phyloP scores from a whole-genome alignment of 768 basidiomycete genomes.

The Podaxis sp. region DNA sequence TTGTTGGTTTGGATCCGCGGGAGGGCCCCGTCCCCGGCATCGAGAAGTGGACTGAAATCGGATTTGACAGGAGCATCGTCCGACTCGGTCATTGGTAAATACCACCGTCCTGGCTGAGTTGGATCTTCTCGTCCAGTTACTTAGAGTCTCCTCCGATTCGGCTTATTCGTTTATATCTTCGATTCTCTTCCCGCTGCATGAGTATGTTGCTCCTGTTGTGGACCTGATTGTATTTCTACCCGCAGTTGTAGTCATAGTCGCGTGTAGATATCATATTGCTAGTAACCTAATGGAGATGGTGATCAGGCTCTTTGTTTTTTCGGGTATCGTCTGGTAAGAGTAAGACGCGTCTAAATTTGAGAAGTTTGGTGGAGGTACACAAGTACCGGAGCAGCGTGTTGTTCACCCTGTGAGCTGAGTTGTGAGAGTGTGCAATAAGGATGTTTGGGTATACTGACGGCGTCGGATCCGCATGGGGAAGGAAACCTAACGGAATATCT shows the following conservation, averaged over 20 bases:
- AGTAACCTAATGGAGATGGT: too few relatives aligned
- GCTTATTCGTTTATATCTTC: too few relatives aligned
- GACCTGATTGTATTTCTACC: not conserved
- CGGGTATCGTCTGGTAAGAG: too few relatives aligned
- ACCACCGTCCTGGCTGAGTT: not conserved
- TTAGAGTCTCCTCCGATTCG: too few relatives aligned
- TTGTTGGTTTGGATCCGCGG: conserved; percentile 42
- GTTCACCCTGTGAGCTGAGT: not conserved
- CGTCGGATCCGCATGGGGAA: not conserved
- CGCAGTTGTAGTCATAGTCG: not conserved
- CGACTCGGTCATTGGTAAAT: conserved; percentile 65
- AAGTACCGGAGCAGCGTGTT: too few relatives aligned
- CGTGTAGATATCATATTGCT: not conserved
- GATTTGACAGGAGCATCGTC: conserved; percentile 46
- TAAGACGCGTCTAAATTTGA: too few relatives aligned
- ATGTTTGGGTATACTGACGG: not conserved
- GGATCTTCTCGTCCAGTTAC: not conserved
- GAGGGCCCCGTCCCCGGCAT: conserved; percentile 33
- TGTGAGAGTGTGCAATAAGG: not conserved
- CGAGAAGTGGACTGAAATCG: conserved; percentile 57
- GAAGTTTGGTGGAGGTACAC: too few relatives aligned
- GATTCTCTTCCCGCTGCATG: too few relatives aligned
- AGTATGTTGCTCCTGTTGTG: not conserved
- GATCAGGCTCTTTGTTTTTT: too few relatives aligned
- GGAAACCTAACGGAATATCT: not conserved